Percentiles rank a stretch among this genome's conserved stretches.
Evolutionary conservation across 2,329 filamentous ascomycete species (phyloP).

Genomic region (Colletotrichum sp.): DNA sequence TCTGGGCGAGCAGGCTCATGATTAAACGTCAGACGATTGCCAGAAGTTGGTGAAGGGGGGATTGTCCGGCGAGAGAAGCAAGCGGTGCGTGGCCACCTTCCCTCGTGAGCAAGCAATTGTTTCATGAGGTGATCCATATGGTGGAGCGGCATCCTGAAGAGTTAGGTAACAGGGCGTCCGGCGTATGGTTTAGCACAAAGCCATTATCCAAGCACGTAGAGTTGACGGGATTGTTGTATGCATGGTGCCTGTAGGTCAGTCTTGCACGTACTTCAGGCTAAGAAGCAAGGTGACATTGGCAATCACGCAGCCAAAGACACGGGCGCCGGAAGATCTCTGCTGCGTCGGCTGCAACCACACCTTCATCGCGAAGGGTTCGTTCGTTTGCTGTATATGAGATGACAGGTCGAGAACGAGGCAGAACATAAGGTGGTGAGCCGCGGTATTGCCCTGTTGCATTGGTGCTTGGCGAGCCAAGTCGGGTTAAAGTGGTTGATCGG

Average conservation of each 20-base stretch:
- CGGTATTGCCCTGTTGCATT: neutral
- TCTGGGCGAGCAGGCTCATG: neutral
- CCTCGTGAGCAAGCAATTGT: neutral
- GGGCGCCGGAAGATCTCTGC: constrained; percentile 11
- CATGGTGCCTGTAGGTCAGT: neutral
- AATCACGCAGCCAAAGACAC: neutral
- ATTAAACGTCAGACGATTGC: neutral
- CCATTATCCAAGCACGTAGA: neutral
- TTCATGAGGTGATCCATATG: neutral
- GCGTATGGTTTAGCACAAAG: neutral
- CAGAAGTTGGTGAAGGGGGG: neutral
- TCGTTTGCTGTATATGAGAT: neutral
- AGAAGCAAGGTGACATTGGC: constrained; percentile 4
- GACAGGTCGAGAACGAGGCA: neutral
- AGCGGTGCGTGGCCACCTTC: neutral
- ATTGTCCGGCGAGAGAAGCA: neutral
- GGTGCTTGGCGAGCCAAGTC: neutral
- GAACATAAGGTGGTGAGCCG: neutral
- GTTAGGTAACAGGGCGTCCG: neutral
- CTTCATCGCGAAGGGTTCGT: neutral
- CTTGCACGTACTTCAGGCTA: neutral
- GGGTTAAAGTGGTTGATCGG: neutral
- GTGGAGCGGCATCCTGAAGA: neutral
- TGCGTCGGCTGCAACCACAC: neutral
- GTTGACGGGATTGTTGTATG: neutral